phyloP scores from a whole-genome alignment of 208 protist genomes.

The Porcisia deanei region DNA sequence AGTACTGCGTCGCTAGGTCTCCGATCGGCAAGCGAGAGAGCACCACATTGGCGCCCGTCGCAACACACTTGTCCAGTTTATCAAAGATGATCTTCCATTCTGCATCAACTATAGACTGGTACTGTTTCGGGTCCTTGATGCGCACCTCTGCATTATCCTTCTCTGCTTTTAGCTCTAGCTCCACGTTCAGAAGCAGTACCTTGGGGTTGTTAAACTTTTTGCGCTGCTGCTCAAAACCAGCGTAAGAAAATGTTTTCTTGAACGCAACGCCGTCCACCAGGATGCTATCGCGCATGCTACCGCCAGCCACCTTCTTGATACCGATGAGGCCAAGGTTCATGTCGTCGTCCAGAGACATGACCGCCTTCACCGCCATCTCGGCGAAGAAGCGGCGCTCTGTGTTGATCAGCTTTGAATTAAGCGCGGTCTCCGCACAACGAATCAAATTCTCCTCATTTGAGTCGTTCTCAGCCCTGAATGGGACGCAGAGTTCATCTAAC shows the following conservation, averaged over 20 bases:
- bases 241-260: conserved; percentile 99
- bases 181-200: conserved; percentile 99
- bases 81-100: conserved; percentile 99
- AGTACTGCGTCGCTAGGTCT: conserved; percentile 99
- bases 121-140: conserved; percentile 98
- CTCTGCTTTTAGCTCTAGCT: conserved; percentile 99
- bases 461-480: conserved; percentile 65
- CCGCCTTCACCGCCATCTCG: conserved; percentile 99
- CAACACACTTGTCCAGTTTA: conserved; percentile 99
- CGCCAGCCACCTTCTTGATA: conserved; percentile 99
- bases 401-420: conserved; percentile 99
- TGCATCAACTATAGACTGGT: conserved; percentile 99
- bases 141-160: conserved; percentile 99
- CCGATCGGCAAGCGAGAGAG: conserved; percentile 99
- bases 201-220: conserved; percentile 98
- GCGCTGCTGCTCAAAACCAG: conserved; percentile 99
- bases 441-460: conserved; percentile 80
- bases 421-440: conserved; percentile 98
- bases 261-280: conserved; percentile 99
- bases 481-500: conserved; percentile 94
- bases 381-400: conserved; percentile 97
- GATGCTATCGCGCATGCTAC: conserved; percentile 98
- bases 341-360: conserved; percentile 94
- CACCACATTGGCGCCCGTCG: conserved; percentile 98
- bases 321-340: conserved; percentile 99